Evolutionary conservation across 2,329 filamentous ascomycete genomes (phyloP).

Genomic region (Sclerotinia minor): DNA sequence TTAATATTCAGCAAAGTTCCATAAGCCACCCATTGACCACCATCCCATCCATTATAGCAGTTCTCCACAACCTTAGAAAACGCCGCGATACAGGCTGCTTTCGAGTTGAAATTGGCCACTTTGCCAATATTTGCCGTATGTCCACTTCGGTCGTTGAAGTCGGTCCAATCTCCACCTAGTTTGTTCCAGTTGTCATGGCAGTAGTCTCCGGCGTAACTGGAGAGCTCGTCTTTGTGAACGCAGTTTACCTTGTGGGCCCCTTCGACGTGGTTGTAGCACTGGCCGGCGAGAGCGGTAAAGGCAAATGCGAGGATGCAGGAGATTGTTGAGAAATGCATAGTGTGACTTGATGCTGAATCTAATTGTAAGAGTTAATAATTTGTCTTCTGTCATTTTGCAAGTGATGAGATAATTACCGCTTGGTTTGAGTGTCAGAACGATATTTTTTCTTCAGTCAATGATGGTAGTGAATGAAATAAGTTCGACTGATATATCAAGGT

Average conservation of each 20-base stretch:
- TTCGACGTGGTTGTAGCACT: slow-evolving; percentile 5
- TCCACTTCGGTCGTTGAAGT: not conserved
- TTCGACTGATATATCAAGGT: no score
- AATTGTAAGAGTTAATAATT: not conserved
- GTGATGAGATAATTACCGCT: not conserved
- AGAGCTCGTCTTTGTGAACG: not conserved
- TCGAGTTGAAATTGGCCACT: not conserved
- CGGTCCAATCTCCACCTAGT: not conserved
- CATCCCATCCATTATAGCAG: not conserved
- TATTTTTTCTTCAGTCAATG: not conserved
- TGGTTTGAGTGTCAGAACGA: not conserved
- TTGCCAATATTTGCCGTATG: not conserved
- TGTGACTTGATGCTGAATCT: not conserved
- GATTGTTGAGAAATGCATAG: not conserved
- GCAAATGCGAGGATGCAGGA: not conserved
- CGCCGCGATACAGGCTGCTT: not conserved
- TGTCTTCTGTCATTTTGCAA: not conserved
- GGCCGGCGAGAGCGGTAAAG: not conserved
- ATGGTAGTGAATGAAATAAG: not conserved
- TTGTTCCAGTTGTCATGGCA: not conserved
- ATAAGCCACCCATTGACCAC: not conserved
- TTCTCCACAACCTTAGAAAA: not conserved
- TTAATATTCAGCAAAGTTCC: not conserved
- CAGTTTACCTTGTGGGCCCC: not conserved
- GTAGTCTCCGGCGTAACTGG: not conserved